A percentile compares a stretch with the other conserved stretches of the same genome.
These are phyloP conservation scores for Globisporangium carolinianum DNA, from an alignment of 352 stramenopile species.

Conservation along the genomic window DNA sequence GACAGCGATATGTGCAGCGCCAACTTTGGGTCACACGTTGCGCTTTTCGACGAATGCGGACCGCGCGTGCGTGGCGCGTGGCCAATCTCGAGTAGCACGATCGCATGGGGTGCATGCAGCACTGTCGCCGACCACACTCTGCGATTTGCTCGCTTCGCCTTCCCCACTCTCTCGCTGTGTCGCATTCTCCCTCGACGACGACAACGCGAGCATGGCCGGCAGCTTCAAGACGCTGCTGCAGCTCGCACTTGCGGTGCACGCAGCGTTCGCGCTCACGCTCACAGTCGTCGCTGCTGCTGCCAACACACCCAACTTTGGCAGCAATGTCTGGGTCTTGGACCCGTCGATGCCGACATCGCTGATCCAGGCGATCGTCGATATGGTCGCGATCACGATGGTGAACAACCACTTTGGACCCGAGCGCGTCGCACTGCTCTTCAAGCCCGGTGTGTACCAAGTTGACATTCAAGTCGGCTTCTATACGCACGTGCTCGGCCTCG, in stretches of 20 bases:
- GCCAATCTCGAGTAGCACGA: too few species aligned
- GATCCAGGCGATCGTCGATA: neutral
- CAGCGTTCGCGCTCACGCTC: neutral
- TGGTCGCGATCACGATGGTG: neutral
- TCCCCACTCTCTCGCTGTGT: too few species aligned
- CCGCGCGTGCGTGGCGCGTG: too few species aligned
- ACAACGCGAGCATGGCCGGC: conserved; percentile 13
- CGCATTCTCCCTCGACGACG: too few species aligned
- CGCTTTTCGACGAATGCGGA: too few species aligned
- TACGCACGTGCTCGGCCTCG: neutral
- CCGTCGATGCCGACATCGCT: neutral
- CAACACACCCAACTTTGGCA: neutral
- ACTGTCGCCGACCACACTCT: too few species aligned
- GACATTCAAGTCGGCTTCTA: neutral
- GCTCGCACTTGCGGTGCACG: neutral
- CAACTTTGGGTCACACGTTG: too few species aligned
- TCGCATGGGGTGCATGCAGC: too few species aligned
- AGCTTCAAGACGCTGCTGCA: too few species aligned
- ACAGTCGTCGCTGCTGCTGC: neutral
- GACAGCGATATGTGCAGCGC: too few species aligned
- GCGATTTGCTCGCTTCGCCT: too few species aligned
- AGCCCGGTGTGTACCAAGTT: neutral
- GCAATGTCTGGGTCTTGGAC: neutral
- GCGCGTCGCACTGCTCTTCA: neutral
- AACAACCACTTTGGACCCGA: neutral